Conservation (phyloP, 2,329 filamentous ascomycete species). For the Neurospora sp. region DNA sequence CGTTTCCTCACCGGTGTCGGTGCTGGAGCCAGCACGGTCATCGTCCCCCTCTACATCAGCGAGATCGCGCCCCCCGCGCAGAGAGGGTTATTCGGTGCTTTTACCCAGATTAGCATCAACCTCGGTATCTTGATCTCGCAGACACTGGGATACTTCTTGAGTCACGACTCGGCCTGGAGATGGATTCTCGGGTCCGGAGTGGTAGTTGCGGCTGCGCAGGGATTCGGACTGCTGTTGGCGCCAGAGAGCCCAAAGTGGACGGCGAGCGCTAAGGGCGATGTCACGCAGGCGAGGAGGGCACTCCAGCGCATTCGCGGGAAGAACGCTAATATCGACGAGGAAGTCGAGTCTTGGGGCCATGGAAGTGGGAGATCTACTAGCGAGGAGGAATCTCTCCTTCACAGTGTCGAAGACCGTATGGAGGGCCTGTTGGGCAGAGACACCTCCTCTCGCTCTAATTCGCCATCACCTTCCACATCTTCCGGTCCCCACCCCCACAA, state of each 20-base stretch:
- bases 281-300: conserved; percentile 50
- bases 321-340: conserved; percentile 58
- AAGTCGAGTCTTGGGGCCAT: conserved; percentile 53
- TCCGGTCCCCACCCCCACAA: conserved; percentile 6
- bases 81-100: conserved; percentile 68
- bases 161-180: conserved; percentile 70
- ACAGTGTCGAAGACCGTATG: conserved; percentile 20
- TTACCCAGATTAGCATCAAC: conserved; percentile 93
- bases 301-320: conserved; percentile 69
- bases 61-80: conserved; percentile 71
- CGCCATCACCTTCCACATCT: background rate
- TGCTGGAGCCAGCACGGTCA: conserved; percentile 81
- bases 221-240: conserved; percentile 60
- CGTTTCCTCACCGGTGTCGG: conserved; percentile 73
- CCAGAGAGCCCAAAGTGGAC: conserved; percentile 86
- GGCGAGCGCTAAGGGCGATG: conserved; percentile 51
- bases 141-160: conserved; percentile 77
- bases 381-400: conserved; percentile 64
- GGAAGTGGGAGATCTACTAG: conserved; percentile 32
- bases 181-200: conserved; percentile 69
- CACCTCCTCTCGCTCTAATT: background rate
- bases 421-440: background rate
- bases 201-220: conserved; percentile 56
- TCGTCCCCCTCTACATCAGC: conserved; percentile 89
- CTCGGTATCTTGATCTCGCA: conserved; percentile 80